Evolutionary conservation across 2,329 filamentous ascomycete species (phyloP).

Genomic region (Nannizziopsis arthrosporioides): DNA sequence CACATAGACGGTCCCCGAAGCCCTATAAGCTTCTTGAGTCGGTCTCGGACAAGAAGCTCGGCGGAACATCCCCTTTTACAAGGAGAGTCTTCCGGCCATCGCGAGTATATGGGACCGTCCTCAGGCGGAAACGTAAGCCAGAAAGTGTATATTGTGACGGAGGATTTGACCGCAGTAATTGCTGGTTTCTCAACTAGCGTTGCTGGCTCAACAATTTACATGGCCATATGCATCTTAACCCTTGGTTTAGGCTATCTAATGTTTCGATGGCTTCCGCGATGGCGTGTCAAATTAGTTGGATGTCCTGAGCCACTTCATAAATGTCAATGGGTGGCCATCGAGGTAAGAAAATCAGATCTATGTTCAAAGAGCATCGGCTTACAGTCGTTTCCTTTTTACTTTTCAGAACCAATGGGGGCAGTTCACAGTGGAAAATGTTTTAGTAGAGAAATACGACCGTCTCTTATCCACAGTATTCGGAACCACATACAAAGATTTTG

Average conservation of each 20-base stretch:
- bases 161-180: slow-evolving; percentile 87
- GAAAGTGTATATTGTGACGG: slow-evolving; percentile 84
- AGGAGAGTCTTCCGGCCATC: slow-evolving; percentile 47
- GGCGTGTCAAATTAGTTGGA: slow-evolving; percentile 69
- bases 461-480: slow-evolving; percentile 51
- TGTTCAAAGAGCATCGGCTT: slow-evolving; percentile 9
- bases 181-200: slow-evolving; percentile 76
- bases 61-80: slow-evolving; percentile 53
- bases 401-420: slow-evolving; percentile 85
- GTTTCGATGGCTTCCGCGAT: slow-evolving; percentile 79
- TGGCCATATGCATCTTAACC: slow-evolving; percentile 58
- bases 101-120: slow-evolving; percentile 49
- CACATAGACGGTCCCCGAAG: slow-evolving; percentile 6
- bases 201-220: slow-evolving; percentile 57
- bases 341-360: slow-evolving; percentile 40
- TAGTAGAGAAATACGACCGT: slow-evolving; percentile 46
- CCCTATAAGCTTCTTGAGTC: slow-evolving; percentile 9
- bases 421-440: slow-evolving; percentile 63
- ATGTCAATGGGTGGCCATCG: slow-evolving; percentile 85
- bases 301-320: slow-evolving; percentile 55
- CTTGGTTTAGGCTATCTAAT: slow-evolving; percentile 71
- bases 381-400: slow-evolving; percentile 20
- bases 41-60: slow-evolving; percentile 33
- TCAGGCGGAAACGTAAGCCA: slow-evolving; percentile 60
- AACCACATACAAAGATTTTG: slow-evolving; percentile 41